A percentile compares a stretch with the other conserved stretches of the same genome.
Conservation (phyloP, 176 grass and related monocot species). For the Aegilops longissima region DNA sequence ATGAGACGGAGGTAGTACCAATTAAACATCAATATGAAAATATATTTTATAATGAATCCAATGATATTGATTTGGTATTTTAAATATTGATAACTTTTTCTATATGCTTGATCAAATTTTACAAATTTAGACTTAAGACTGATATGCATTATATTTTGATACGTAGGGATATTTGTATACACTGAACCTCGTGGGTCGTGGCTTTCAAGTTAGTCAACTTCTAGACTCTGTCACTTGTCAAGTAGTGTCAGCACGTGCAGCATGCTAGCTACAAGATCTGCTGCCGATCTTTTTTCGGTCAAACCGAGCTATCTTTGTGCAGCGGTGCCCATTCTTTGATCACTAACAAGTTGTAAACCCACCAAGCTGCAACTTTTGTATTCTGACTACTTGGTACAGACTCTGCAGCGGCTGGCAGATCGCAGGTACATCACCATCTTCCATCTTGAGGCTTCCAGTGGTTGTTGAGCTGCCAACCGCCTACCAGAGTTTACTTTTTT, state of each 20-base stretch:
- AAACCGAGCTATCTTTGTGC: neutral
- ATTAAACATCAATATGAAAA: neutral
- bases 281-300: conserved; percentile 6
- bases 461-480: conserved; percentile 28
- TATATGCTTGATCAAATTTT: neutral
- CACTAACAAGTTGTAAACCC: neutral
- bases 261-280: neutral
- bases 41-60: neutral
- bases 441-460: neutral
- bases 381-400: neutral
- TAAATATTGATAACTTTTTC: neutral
- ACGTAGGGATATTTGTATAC: no score
- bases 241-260: neutral
- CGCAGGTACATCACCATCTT: neutral
- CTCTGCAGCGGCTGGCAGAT: neutral
- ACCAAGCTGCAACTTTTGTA: neutral
- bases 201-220: conserved; percentile 17
- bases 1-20: neutral
- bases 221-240: neutral
- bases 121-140: neutral
- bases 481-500: neutral
- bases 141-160: no score
- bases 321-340: neutral
- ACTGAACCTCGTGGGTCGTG: neutral
- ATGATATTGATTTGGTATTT: no score